phyloP scores from a whole-genome alignment of 1,139 yeast genomes.

The Yamadazyma aaseri region DNA sequence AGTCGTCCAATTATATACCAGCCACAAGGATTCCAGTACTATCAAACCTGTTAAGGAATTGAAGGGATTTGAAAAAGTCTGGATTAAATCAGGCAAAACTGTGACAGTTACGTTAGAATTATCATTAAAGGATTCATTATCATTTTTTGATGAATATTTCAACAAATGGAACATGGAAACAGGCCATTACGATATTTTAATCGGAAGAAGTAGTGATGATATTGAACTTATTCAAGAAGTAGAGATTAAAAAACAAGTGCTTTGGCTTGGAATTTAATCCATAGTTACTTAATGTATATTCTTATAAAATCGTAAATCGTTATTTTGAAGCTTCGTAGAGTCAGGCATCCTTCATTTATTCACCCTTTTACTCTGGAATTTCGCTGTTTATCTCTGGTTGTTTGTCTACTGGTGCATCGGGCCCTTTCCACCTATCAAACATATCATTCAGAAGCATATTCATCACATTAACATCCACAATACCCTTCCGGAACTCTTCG shows the following conservation, averaged over 20 bases:
- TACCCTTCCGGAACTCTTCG: slow-evolving; percentile 55
- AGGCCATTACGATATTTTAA: slow-evolving; percentile 26
- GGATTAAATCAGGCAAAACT: slow-evolving; percentile 37
- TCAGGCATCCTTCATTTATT: too few species aligned
- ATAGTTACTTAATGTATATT: too few species aligned
- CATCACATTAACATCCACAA: slow-evolving; percentile 56
- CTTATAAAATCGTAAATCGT: too few species aligned
- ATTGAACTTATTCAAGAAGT: slow-evolving; percentile 29
- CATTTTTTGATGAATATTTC: slow-evolving; percentile 52
- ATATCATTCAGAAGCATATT: slow-evolving; percentile 69
- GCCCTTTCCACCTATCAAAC: slow-evolving; percentile 62
- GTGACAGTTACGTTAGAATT: slow-evolving; percentile 32
- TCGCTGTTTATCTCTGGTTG: too few species aligned
- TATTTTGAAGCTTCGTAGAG: too few species aligned
- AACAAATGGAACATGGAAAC: slow-evolving; percentile 29
- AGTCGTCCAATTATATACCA: slow-evolving; percentile 45
- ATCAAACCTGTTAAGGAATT: slow-evolving; percentile 56
- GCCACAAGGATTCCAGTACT: slow-evolving; percentile 36
- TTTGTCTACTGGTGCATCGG: not conserved
- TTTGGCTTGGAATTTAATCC: slow-evolving; percentile 21
- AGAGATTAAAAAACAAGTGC: slow-evolving; percentile 21
- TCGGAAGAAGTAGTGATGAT: slow-evolving; percentile 36
- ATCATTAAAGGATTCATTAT: slow-evolving; percentile 46
- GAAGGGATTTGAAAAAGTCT: slow-evolving; percentile 52
- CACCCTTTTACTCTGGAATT: too few species aligned